Base-by-base conservation (phyloP, 2,329 filamentous ascomycete genomes). In the Cladosporium austrohemisphaericum region DNA sequence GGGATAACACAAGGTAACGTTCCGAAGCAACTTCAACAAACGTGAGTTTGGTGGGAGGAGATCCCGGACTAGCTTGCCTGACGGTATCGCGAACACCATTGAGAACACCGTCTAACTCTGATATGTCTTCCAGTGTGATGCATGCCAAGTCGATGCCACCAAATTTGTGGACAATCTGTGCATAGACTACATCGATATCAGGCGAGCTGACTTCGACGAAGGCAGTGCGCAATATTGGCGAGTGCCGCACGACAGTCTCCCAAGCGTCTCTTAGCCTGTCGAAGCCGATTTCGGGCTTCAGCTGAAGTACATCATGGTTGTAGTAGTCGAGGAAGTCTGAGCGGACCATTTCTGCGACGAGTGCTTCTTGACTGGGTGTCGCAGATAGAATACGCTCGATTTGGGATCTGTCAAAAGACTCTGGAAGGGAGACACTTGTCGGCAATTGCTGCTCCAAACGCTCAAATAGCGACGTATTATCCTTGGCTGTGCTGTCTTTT, bases 301-400 rank as follows among this genome's bases (percentile, higher is more conserved):
- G 56, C 54, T 82, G 76, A 18, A 94, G 71, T 2, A 92, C 68
- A 58, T 95, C 87, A 50, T 93, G 84, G 54, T 94, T 95, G 71
- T 89, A 94, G 63, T 97, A 97, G 55, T 83, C 78, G 9, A 75
- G 71, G 57, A 86, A 92, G 3, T 80, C 74, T 0, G 89, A 93
- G 13, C 80, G 75, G 0, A 89, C 56, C 86, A 95, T 95, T 52
- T 88, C 86, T 0, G 84, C 83, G 2, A 94, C 71, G 82, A 96
- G 89, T 1, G 85, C 84, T 65, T 96, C 89, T 68, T 97, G 91
- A 4, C 95, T 74, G 5, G 90, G 84, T 0, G 91, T 95, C 0
- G 85, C 78, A 0, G 90, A 90, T 2, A 93, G 68, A 2, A 92
- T 68, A 3, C 73, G 65, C 43, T 86, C 79, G 1, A 84, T 60